Base-by-base conservation (phyloP, 78 protist species). In the Chrysochromulina tobinii region DNA sequence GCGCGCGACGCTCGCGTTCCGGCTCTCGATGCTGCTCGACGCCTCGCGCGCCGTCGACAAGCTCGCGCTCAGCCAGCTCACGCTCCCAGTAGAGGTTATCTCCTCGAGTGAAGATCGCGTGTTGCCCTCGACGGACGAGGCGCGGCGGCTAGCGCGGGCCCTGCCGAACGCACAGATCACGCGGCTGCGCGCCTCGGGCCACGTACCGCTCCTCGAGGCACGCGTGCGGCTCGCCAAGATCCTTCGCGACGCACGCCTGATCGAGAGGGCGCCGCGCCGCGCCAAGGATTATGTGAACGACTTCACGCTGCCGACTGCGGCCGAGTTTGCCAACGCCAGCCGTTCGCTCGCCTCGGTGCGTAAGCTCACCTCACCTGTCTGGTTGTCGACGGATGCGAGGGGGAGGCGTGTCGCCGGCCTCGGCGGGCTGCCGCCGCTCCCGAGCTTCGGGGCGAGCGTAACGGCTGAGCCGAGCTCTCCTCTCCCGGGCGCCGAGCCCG, bases 331-430 rank as follows among this genome's bases (percentile, higher is more conserved):
- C 27, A 54, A 54, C n/a, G 87, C 87, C 50, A 8, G 15, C 12
- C 18, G 7, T 1, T 0, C 50, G 20, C 87, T 79, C 50, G 18
- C 3, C 50, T 1, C 58, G 14, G n/a, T 79, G 23, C 87, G 87
- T 17, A 54, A 17, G 3, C 87, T 79, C 50, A 14, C 21, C 18
- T 54, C 64, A 7, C 87, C 87, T 17, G 64, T 53, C 51, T 79
- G 51, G 21, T 11, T 79, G 23, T 79, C 87, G 48, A 79, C 87
- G 20, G 64, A 23, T 48, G 64, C 87, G 6, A 0, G 11, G 48
- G 87, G 87, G 11, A 8, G 50, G 23, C 87, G 87, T 50, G 64
- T 79, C 17, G 5, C 20, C 87, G 87, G 87, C 21, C 87, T 79
- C 48, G 14, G n/a, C n/a, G 87, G 21, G 1, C 48, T 79, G 58